These are phyloP conservation scores for Metarhizium humberi DNA, from an alignment of 2,329 filamentous ascomycete genomes.

Conservation along the genomic window DNA sequence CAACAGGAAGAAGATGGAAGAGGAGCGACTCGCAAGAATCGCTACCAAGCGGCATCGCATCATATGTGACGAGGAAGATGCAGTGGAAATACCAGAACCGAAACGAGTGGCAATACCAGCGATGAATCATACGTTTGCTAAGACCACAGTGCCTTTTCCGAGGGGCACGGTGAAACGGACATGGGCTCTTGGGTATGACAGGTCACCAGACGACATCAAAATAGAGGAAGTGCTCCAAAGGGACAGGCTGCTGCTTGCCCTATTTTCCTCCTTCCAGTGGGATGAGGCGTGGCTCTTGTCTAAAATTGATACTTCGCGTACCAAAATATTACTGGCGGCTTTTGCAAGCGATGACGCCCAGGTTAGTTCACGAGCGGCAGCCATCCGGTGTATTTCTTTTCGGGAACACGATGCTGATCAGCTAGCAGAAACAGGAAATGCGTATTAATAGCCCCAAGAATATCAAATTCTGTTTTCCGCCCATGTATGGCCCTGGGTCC, in stretches of 20 bases:
- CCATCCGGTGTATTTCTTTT: neutral
- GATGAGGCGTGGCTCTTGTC: slow-evolving; percentile 69
- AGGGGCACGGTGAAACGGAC: slow-evolving; percentile 72
- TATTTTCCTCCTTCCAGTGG: slow-evolving; percentile 83
- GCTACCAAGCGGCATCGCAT: slow-evolving; percentile 39
- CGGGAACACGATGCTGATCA: slow-evolving; percentile 9
- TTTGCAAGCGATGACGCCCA: slow-evolving; percentile 43
- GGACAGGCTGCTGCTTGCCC: slow-evolving; percentile 59
- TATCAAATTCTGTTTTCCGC: slow-evolving; percentile 71
- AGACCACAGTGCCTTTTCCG: slow-evolving; percentile 29
- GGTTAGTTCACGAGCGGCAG: slow-evolving; percentile 25
- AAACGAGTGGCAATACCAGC: slow-evolving; percentile 12
- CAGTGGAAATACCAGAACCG: slow-evolving; percentile 18
- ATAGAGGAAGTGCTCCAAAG: slow-evolving; percentile 81
- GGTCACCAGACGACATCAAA: slow-evolving; percentile 64
- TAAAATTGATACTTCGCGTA: slow-evolving; percentile 54
- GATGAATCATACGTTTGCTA: slow-evolving; percentile 7
- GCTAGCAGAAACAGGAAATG: slow-evolving; percentile 34
- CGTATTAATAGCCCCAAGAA: slow-evolving; percentile 37
- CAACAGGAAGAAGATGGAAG: slow-evolving; percentile 77
- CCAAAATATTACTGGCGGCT: slow-evolving; percentile 53
- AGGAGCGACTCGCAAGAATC: slow-evolving; percentile 65
- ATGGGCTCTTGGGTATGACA: slow-evolving; percentile 55
- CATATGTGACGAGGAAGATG: slow-evolving; percentile 17
- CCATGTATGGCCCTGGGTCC: slow-evolving; percentile 61